Conservation (phyloP, 331 rosid genomes). For the Prunus yedoensis region DNA sequence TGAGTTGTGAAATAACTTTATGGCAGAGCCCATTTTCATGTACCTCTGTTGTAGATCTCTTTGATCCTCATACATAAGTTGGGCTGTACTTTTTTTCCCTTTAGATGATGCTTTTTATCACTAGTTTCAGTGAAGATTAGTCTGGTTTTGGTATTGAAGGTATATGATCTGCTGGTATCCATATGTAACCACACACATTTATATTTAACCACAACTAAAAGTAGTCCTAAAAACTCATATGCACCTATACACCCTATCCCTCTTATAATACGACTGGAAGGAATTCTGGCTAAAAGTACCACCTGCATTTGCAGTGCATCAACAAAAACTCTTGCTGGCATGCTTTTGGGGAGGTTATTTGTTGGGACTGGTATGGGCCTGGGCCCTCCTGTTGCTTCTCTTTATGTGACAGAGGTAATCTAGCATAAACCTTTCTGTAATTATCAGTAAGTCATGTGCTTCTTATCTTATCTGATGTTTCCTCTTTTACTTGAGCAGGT, state of each 20-base stretch:
- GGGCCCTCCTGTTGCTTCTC: conserved; percentile 84
- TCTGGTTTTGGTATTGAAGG: neutral
- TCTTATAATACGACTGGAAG: neutral
- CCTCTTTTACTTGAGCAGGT: conserved; percentile 44
- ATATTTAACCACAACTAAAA: neutral
- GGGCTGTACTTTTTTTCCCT: neutral
- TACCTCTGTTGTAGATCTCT: neutral
- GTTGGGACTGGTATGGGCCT: conserved; percentile 97
- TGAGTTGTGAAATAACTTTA: neutral
- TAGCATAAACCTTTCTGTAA: conserved; percentile 4
- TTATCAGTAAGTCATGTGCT: neutral
- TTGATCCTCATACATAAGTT: neutral
- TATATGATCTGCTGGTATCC: neutral
- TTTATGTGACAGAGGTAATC: conserved; percentile 85
- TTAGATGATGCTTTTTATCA: neutral
- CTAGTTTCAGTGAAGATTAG: neutral
- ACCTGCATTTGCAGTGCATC: conserved; percentile 71
- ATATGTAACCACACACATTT: neutral
- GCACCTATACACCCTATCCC: neutral
- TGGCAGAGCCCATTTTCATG: neutral
- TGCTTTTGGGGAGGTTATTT: conserved; percentile 91
- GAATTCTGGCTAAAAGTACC: conserved; percentile 7
- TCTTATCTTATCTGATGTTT: conserved; percentile 27
- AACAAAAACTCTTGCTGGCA: conserved; percentile 80
- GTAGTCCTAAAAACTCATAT: neutral